These are phyloP conservation scores for Tardiomyces digboiensis DNA, from an alignment of 1,139 yeast genomes.

Conservation along the genomic window DNA sequence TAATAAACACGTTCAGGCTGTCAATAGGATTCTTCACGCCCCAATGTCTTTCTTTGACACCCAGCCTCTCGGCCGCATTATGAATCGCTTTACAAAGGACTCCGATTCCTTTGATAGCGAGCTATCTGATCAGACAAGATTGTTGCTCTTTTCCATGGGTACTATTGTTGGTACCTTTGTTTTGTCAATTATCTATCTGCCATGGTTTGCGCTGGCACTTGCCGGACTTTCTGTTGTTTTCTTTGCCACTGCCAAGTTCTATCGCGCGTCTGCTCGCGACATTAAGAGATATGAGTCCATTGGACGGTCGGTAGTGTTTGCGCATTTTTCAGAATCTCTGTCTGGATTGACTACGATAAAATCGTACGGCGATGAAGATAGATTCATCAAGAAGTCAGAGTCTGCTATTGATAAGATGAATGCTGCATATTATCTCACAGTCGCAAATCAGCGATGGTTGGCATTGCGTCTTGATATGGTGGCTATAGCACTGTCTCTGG, in stretches of 20 bases:
- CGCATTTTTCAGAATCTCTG: slow-evolving; percentile 67
- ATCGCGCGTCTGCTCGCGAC: slow-evolving; percentile 69
- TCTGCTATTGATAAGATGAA: slow-evolving; percentile 51
- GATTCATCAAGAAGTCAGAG: slow-evolving; percentile 45
- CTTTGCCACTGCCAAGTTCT: slow-evolving; percentile 41
- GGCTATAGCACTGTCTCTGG: slow-evolving; percentile 36
- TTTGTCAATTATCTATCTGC: slow-evolving; percentile 34
- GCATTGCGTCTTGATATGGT: slow-evolving; percentile 56
- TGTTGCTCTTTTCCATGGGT: slow-evolving; percentile 6
- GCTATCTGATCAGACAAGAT: slow-evolving; percentile 25
- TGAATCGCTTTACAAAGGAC: slow-evolving; percentile 68
- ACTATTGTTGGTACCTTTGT: slow-evolving; percentile 26
- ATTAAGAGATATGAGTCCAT: slow-evolving; percentile 71
- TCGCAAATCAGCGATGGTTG: slow-evolving; percentile 75
- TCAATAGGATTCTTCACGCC: slow-evolving; percentile 52
- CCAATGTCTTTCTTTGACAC: slow-evolving; percentile 60
- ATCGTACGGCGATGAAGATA: slow-evolving; percentile 40
- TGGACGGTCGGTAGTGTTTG: slow-evolving; percentile 66
- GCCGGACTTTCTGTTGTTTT: slow-evolving; percentile 47
- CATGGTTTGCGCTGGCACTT: slow-evolving; percentile 15
- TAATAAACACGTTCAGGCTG: slow-evolving; percentile 34
- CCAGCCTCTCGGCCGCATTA: slow-evolving; percentile 56
- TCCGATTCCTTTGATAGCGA: slow-evolving; percentile 75
- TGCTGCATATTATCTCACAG: slow-evolving; percentile 57
- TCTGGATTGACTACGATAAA: slow-evolving; percentile 65